Conservation (phyloP, 306 rosid species). For the Senna tora region DNA sequence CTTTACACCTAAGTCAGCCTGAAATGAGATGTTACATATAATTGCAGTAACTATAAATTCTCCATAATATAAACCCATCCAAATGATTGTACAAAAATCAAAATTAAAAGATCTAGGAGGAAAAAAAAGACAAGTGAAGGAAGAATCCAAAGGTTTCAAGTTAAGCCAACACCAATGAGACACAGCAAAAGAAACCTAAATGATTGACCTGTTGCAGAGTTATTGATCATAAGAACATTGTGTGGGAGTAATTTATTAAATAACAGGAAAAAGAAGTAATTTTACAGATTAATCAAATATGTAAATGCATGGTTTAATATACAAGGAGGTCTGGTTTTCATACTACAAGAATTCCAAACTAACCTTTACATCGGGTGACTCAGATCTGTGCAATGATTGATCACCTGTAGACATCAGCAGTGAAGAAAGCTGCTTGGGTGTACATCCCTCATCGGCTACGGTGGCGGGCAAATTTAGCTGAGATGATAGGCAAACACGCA, state of each 20-base stretch:
- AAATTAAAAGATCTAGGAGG: constrained; percentile 20
- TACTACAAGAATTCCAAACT: constrained; percentile 34
- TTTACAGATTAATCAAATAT: constrained; percentile 11
- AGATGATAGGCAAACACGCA: constrained; percentile 88
- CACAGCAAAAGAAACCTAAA: constrained; percentile 16
- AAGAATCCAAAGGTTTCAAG: constrained; percentile 15
- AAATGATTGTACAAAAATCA: background rate
- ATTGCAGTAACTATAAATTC: constrained; percentile 40
- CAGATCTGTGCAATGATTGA: constrained; percentile 74
- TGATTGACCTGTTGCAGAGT: constrained; percentile 8
- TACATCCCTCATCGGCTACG: constrained; percentile 73
- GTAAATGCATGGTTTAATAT: constrained; percentile 6
- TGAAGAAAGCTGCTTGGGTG: constrained; percentile 74
- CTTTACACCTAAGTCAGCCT: constrained; percentile 99
- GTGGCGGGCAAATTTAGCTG: constrained; percentile 96
- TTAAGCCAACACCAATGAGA: constrained; percentile 23
- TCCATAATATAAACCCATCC: constrained; percentile 12
- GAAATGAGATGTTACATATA: constrained; percentile 41
- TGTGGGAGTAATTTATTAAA: constrained; percentile 21
- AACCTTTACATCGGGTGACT: constrained; percentile 82
- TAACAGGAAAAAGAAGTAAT: background rate
- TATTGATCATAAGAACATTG: constrained; percentile 29
- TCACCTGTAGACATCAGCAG: constrained; percentile 73
- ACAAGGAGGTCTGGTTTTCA: background rate
- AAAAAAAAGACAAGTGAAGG: constrained; percentile 4